Evolutionary conservation across 768 basidiomycete genomes (phyloP).

Genomic region (Pleurotus platypus): DNA sequence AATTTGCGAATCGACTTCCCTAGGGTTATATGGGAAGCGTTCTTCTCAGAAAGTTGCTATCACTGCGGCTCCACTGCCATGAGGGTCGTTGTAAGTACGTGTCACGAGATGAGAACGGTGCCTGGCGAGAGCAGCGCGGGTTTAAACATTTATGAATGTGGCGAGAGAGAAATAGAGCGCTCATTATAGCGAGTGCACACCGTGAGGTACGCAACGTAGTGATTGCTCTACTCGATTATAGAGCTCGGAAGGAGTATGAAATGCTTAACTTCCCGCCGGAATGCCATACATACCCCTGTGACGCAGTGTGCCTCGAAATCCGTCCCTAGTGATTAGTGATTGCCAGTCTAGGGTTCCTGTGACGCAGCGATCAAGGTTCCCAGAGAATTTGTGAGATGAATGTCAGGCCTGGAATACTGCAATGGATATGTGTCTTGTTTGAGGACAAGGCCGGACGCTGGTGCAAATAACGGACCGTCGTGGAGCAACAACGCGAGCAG

Average conservation of each 20-base stretch:
- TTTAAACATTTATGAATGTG: constrained; percentile 6
- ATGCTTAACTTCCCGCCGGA: constrained; percentile 3
- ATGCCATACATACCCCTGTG: not conserved
- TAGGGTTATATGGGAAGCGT: not conserved
- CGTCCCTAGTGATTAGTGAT: not conserved
- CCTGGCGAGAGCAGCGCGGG: too few relatives aligned
- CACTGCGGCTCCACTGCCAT: constrained; percentile 6
- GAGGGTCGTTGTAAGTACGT: not conserved
- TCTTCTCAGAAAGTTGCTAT: not conserved
- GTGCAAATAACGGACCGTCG: too few relatives aligned
- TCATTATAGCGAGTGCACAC: not conserved
- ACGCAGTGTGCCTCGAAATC: not conserved
- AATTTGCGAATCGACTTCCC: not conserved
- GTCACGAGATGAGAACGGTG: not conserved
- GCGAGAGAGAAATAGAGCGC: constrained; percentile 23
- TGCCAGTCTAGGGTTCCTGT: constrained; percentile 26
- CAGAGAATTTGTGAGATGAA: constrained; percentile 5
- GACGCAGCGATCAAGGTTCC: constrained; percentile 22
- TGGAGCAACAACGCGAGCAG: not conserved
- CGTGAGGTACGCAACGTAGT: too few relatives aligned
- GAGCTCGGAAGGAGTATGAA: not conserved
- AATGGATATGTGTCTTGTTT: too few relatives aligned
- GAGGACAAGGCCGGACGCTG: too few relatives aligned
- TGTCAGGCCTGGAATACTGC: not conserved
- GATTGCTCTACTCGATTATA: too few relatives aligned